These are phyloP conservation scores for Fusarium poae DNA, from an alignment of 2,329 filamentous ascomycete species.

Conservation along the genomic window DNA sequence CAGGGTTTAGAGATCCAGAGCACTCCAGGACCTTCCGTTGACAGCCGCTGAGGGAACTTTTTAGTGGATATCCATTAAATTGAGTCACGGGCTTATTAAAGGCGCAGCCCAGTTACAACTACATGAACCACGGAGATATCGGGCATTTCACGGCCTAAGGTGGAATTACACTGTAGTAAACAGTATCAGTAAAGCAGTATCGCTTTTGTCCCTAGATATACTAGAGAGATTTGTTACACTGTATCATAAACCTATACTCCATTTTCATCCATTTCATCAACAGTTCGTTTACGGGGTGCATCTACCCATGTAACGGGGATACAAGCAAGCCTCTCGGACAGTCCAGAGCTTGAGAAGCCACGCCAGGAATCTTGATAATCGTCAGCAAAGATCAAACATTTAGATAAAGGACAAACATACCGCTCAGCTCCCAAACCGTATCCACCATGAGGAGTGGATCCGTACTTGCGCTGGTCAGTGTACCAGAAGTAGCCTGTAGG, in stretches of 20 bases:
- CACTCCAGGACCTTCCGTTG: slow-evolving; percentile 41
- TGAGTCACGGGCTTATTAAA: slow-evolving; percentile 16
- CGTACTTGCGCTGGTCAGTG: slow-evolving; percentile 95
- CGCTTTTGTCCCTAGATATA: slow-evolving; percentile 29
- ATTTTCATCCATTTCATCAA: slow-evolving; percentile 32
- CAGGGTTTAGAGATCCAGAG: slow-evolving; percentile 21
- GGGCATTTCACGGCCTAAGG: slow-evolving; percentile 6
- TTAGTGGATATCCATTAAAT: slow-evolving; percentile 28
- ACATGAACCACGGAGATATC: slow-evolving; percentile 19
- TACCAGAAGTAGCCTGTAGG: slow-evolving; percentile 97
- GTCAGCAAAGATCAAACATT: slow-evolving; percentile 9
- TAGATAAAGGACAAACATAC: neutral
- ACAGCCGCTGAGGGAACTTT: slow-evolving; percentile 33
- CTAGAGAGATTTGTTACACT: slow-evolving; percentile 31
- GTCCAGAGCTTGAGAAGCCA: slow-evolving; percentile 75
- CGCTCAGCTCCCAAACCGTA: slow-evolving; percentile 94
- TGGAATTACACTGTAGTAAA: neutral
- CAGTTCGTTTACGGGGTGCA: slow-evolving; percentile 74
- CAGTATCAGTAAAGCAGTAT: slow-evolving; percentile 30
- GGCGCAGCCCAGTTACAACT: slow-evolving; percentile 22
- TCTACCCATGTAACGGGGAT: slow-evolving; percentile 83
- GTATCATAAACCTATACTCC: slow-evolving; percentile 32
- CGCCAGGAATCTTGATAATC: slow-evolving; percentile 62
- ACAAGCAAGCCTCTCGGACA: slow-evolving; percentile 77
- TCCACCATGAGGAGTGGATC: slow-evolving; percentile 90